Evolutionary conservation across 2,329 filamentous ascomycete species (phyloP), one percentile per base, ranked within the genome.

Genomic region (Blumeria graminis): DNA sequence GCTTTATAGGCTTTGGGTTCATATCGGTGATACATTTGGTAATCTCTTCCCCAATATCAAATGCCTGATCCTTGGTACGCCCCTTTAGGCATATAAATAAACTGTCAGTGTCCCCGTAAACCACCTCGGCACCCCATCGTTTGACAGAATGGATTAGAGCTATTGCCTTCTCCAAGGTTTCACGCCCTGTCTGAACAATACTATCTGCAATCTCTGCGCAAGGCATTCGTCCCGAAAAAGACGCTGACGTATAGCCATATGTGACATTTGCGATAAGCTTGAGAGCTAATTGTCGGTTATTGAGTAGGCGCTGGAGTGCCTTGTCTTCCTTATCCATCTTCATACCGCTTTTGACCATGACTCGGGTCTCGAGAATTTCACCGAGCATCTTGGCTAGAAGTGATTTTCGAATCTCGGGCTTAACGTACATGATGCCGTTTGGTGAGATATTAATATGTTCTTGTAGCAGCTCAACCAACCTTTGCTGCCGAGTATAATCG

Each of bases 261-360:
- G 92, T 98, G 62, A 98, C 92, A 63, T 98, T 98, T n/a, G 92
- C 92, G 41, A 98, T 86, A 6, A 98, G 74, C 66, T 98, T 98
- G 32, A 98, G 75, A 0, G 92, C 92, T 3, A 98, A 73, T 63
- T 98, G 92, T 64, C 92, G 76, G 67, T 95, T 94, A 70, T 98
- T 93, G 16, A 96, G 73, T 11, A 96, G 76, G 59, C 84, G 82
- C 64, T 96, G 90, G 14, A 96, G 70, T 0, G 78, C 77, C 66
- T 80, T 89, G 70, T 96, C 89, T 57, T 90, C 82, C 66, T 89
- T 92, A 69, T 94, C 87, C 58, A 80, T 74, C 67, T 94, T 94
- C 90, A 98, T 95, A 11, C 90, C 89, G 62, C 81, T 86, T 69
- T 98, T 98, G 58, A 98, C 85, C 92, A 98, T 98, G 38, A 96